Percentiles rank a stretch among this genome's conserved stretches.
Evolutionary conservation across 2,329 filamentous ascomycete genomes (phyloP).

Genomic region (Periconia sp.): DNA sequence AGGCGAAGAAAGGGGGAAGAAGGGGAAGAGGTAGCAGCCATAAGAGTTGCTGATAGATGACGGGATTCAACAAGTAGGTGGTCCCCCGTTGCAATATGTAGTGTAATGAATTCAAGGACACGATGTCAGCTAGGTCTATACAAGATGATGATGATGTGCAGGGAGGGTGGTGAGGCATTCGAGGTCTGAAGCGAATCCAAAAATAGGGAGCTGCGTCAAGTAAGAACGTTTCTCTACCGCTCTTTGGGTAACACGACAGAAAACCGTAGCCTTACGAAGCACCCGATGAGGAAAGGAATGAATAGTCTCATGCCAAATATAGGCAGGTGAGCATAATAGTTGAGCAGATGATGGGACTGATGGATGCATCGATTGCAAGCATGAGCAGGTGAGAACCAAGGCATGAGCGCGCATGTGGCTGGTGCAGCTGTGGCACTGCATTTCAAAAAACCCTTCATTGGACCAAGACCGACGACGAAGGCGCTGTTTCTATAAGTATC

Average conservation of each 20-base stretch:
- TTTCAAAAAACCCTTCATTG: not conserved
- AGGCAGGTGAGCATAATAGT: not conserved
- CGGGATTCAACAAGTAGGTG: not conserved
- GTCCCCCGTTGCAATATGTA: not conserved
- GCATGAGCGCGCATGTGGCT: not conserved
- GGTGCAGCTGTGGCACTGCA: not conserved
- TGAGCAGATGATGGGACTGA: not conserved
- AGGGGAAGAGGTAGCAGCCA: not conserved
- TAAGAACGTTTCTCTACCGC: not conserved
- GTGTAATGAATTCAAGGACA: not conserved
- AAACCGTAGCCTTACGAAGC: not conserved
- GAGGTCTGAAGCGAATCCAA: not conserved
- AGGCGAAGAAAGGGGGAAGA: conserved; percentile 4
- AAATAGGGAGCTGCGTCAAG: not conserved
- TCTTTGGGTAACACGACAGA: not conserved
- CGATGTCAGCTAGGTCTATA: not conserved
- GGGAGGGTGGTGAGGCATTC: not conserved
- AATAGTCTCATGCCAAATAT: not conserved
- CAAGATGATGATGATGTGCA: not conserved
- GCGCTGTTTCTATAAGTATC: too few species aligned
- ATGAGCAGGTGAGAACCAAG: not conserved
- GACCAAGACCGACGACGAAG: not conserved
- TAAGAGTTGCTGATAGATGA: not conserved
- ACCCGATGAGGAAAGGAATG: not conserved
- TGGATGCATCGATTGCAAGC: not conserved